Evolutionary conservation across 2,329 filamentous ascomycete species (phyloP), one percentile per base, ranked within the genome.

Genomic region (Scedosporium minutisporum): DNA sequence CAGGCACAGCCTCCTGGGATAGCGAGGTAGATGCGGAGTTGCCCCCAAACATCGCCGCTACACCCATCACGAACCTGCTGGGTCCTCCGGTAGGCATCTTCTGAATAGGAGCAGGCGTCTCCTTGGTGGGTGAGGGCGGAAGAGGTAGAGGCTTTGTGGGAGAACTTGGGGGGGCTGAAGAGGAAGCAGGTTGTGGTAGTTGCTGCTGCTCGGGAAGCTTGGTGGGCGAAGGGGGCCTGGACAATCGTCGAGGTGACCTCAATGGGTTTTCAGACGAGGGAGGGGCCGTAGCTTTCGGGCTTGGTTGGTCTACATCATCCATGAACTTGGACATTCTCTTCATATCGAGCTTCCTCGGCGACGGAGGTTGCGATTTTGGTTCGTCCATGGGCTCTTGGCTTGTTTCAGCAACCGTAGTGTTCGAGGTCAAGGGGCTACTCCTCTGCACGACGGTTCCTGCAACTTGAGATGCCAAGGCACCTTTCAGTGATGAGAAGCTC

Each of bases 261-360:
- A 53, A 53, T 9, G 63, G 59, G n/a, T 61, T 66, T 29, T 65
- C 48, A 9, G 29, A 23, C 6, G 44, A 25, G 10, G 46, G 18
- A 33, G 25, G 4, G 6, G 16, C 55, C 1, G 58, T 64, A 2
- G 64, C n/a, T 48, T 63, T 62, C 12, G 68, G 68, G 16, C 63
- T 70, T 9, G 66, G 55, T 46, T 71, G 69, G n/a, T 64, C 68
- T 23, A 74, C 67, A 51, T 81, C 78, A 63, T 82, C 81, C 14
- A 85, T 66, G 66, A 87, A 87, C 62, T 73, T 78, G 1, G 84
- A 87, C 72, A 86, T 80, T 62, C 83, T 77, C 70, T 83, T 87
- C 70, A 80, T 71, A 66, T 86, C 79, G 21, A 87, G 73, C 67
- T 87, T 85, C 63, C 76, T 79, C 1, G 86, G 84, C 16, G 84